Evolutionary conservation across 176 grass and related monocot genomes (phyloP).

Genomic region (Carex parvula): DNA sequence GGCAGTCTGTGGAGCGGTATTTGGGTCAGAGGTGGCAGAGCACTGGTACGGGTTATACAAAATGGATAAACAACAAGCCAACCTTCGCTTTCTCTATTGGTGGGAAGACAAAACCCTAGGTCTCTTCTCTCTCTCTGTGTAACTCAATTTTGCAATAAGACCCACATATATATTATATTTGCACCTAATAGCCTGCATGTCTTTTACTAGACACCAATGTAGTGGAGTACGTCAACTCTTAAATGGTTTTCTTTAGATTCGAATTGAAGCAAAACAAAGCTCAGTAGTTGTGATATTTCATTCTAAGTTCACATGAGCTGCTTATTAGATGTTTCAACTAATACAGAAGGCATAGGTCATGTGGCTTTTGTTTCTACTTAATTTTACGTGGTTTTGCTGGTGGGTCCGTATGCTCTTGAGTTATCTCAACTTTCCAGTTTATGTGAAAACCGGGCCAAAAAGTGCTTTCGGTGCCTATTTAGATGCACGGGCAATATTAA

Average conservation of each 20-base stretch:
- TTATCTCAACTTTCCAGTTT: no score
- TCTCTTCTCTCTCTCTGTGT: conserved; percentile 17
- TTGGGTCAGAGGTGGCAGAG: conserved; percentile 88
- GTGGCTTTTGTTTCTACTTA: not conserved
- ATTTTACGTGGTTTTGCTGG: not conserved
- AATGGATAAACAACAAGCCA: conserved; percentile 76
- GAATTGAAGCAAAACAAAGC: not conserved
- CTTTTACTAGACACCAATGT: not conserved
- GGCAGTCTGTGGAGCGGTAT: conserved; percentile 59
- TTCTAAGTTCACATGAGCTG: not conserved
- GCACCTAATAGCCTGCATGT: not conserved
- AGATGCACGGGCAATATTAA: no score
- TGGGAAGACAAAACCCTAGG: conserved; percentile 99
- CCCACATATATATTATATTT: not conserved
- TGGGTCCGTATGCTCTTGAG: no score
- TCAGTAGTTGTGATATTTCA: not conserved
- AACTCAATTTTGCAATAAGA: not conserved
- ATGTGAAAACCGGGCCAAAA: no score
- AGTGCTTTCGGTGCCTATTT: no score
- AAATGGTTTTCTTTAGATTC: not conserved
- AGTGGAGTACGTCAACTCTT: not conserved
- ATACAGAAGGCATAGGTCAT: not conserved
- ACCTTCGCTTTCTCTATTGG: conserved; percentile 98
- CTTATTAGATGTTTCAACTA: not conserved
- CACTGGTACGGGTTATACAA: conserved; percentile 91